Conservation (phyloP, 2,329 filamentous ascomycete species). For the Ascomycota sp. region DNA sequence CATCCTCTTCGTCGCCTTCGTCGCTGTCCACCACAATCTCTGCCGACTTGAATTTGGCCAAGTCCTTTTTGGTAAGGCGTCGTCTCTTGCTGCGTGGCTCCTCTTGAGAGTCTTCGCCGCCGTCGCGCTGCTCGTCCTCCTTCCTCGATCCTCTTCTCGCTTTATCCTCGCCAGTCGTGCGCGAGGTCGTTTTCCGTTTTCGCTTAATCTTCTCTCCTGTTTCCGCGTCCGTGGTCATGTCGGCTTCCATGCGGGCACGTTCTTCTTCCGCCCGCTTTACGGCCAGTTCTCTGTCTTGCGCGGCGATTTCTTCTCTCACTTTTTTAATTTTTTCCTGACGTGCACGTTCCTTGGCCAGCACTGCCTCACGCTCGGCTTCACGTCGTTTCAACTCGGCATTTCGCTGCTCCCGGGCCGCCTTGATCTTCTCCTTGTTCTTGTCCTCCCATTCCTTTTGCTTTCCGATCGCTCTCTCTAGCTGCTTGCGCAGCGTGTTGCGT, state of each 20-base stretch:
- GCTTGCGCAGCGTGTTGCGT: constrained; percentile 79
- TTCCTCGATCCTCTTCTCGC: constrained; percentile 23
- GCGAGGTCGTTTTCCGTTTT: constrained; percentile 39
- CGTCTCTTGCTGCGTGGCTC: constrained; percentile 35
- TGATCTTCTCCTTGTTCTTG: constrained; percentile 74
- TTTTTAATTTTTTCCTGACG: constrained; percentile 65
- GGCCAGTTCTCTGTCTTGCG: constrained; percentile 53
- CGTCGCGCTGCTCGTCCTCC: constrained; percentile 16
- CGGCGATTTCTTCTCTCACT: constrained; percentile 63
- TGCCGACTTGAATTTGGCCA: constrained; percentile 61
- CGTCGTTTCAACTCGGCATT: constrained; percentile 61
- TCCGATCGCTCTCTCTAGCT: constrained; percentile 68
- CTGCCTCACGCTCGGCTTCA: constrained; percentile 53
- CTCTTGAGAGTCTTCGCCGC: constrained; percentile 20
- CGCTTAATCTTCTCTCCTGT: constrained; percentile 65
- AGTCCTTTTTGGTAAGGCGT: constrained; percentile 28
- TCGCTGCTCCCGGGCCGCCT: constrained; percentile 57
- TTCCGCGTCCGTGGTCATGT: constrained; percentile 64
- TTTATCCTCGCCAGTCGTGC: constrained; percentile 19
- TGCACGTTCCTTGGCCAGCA: constrained; percentile 49
- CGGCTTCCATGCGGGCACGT: constrained; percentile 33
- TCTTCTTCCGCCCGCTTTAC: constrained; percentile 31
- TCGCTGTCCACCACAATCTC: constrained; percentile 70
- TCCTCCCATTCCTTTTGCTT: constrained; percentile 83
- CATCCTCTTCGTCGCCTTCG: constrained; percentile 27